Conservation (phyloP, 2,329 filamentous ascomycete species). For the Neopestalotiopsis sp. region DNA sequence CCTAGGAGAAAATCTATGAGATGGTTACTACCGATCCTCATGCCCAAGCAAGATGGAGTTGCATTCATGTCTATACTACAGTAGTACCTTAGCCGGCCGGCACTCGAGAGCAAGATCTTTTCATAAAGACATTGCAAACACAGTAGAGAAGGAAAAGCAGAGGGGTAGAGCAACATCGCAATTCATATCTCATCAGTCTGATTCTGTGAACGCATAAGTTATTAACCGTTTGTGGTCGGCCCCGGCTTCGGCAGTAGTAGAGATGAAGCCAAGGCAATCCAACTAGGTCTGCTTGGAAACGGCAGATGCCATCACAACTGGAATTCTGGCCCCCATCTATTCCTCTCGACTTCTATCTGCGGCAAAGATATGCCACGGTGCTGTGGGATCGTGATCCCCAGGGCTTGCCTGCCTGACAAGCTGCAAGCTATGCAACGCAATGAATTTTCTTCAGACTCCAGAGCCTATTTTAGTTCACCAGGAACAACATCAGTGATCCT, state of each 20-base stretch:
- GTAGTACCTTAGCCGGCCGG: not conserved
- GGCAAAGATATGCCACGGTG: not conserved
- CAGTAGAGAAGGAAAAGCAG: not conserved
- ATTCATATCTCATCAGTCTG: not conserved
- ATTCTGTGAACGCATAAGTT: not conserved
- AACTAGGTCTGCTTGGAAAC: not conserved
- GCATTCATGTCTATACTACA: not conserved
- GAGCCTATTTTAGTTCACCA: not conserved
- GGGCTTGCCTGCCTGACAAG: not conserved
- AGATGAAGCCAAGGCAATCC: not conserved
- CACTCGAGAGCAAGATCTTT: not conserved
- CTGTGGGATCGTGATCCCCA: not conserved
- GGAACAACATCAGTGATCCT: not conserved
- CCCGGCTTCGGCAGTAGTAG: not conserved
- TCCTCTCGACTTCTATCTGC: not conserved
- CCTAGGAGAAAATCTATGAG: constrained; percentile 12
- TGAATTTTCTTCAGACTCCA: not conserved
- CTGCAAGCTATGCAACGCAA: not conserved
- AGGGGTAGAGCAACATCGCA: not conserved
- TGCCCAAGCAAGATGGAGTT: not conserved
- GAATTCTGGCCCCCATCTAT: not conserved
- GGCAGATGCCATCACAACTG: not conserved
- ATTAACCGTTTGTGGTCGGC: not conserved
- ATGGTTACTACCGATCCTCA: not conserved
- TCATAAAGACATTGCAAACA: not conserved